These are phyloP conservation scores for Amanita pseudoporphyria DNA, from an alignment of 768 basidiomycete species.

Conservation along the genomic window DNA sequence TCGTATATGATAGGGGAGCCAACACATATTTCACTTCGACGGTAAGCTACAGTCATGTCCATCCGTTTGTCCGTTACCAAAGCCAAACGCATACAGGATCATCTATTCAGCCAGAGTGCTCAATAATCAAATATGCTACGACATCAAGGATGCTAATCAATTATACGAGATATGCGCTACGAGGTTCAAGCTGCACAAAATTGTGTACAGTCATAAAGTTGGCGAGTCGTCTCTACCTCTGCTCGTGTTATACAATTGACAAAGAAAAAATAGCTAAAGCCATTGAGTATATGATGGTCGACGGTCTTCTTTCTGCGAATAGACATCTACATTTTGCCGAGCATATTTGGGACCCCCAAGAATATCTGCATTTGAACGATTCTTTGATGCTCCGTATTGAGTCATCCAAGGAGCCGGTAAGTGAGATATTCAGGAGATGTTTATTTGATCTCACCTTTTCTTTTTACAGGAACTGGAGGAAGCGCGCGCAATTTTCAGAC, in stretches of 20 bases:
- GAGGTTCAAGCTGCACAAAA: constrained; percentile 74
- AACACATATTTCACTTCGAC: constrained; percentile 38
- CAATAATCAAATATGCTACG: constrained; percentile 66
- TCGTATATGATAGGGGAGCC: constrained; percentile 61
- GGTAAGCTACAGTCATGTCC: constrained; percentile 22
- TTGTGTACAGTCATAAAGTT: constrained; percentile 76
- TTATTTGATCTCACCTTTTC: constrained; percentile 2
- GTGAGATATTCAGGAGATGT: constrained; percentile 10
- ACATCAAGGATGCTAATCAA: constrained; percentile 73
- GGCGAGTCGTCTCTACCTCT: constrained; percentile 24
- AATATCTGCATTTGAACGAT: constrained; percentile 61
- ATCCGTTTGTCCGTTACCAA: neutral
- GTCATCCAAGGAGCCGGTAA: constrained; percentile 37
- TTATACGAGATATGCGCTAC: constrained; percentile 67
- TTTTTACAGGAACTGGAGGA: constrained; percentile 42
- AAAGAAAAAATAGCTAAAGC: constrained; percentile 44
- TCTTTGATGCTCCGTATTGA: constrained; percentile 55
- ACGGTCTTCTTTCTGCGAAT: constrained; percentile 62
- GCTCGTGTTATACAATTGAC: neutral
- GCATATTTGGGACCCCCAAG: constrained; percentile 43
- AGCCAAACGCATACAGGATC: constrained; percentile 33
- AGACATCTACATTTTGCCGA: constrained; percentile 50
- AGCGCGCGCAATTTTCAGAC: constrained; percentile 51
- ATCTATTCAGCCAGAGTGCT: constrained; percentile 70
- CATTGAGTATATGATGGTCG: constrained; percentile 81